These are phyloP conservation scores for Triticum monococcum DNA, from an alignment of 176 grass and related monocot species.

Conservation along the genomic window DNA sequence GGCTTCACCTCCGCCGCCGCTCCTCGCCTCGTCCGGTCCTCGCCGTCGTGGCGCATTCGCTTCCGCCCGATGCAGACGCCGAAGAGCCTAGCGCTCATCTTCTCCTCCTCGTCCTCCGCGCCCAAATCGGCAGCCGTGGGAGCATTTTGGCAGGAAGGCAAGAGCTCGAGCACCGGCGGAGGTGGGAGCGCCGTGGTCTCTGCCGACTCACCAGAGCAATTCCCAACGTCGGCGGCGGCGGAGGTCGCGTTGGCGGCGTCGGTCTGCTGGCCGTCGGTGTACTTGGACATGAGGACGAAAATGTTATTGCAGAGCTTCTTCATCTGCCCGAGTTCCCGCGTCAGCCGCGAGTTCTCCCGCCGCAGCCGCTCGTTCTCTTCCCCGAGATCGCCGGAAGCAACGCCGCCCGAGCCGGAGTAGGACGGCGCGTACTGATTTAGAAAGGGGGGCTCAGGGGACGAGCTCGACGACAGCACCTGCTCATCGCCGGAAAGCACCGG, in stretches of 20 bases:
- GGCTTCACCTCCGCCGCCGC: constrained; percentile 42
- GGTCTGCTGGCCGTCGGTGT: constrained; percentile 38
- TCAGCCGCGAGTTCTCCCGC: constrained; percentile 63
- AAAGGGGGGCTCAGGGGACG: constrained; percentile 34
- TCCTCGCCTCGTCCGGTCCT: not conserved
- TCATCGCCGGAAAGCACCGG: constrained; percentile 59
- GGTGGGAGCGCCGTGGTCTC: constrained; percentile 16
- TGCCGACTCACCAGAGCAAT: constrained; percentile 30
- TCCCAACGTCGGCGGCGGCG: not conserved
- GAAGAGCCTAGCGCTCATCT: constrained; percentile 54
- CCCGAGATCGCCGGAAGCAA: constrained; percentile 30
- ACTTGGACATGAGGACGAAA: constrained; percentile 77
- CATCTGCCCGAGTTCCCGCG: constrained; percentile 72
- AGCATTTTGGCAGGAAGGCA: constrained; percentile 41
- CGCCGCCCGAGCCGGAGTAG: constrained; percentile 21
- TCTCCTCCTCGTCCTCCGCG: not conserved
- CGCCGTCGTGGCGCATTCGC: constrained; percentile 29
- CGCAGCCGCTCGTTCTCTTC: constrained; percentile 69
- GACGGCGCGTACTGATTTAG: constrained; percentile 17
- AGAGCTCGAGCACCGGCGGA: constrained; percentile 44
- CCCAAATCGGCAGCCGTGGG: not conserved
- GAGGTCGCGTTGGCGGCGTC: not conserved
- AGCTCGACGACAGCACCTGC: constrained; percentile 72
- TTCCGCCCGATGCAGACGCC: constrained; percentile 76
- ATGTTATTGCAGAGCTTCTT: constrained; percentile 90